Conservation (phyloP, 345 rosid genomes). For the Lepidium sativum region DNA sequence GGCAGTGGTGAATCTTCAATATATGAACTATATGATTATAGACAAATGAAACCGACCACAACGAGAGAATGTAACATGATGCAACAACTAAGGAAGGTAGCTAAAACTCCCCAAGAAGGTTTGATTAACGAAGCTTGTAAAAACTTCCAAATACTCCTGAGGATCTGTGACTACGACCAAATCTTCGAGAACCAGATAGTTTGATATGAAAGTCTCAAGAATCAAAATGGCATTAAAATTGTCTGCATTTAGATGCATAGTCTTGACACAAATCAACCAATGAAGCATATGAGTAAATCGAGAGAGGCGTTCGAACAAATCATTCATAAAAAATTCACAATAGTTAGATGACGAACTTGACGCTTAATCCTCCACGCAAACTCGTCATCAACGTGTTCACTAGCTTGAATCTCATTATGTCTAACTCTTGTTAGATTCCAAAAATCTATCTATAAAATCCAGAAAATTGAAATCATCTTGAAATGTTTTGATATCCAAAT, state of each 20-base stretch:
- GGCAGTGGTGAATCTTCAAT: too few species aligned
- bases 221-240: not conserved
- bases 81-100: not conserved
- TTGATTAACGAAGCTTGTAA: not conserved
- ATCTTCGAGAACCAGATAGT: not conserved
- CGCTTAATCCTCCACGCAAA: not conserved
- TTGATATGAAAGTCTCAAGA: not conserved
- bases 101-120: not conserved
- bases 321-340: not conserved
- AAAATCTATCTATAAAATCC: too few species aligned
- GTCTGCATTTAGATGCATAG: not conserved
- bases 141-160: not conserved
- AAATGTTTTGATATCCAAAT: too few species aligned
- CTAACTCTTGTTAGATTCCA: too few species aligned
- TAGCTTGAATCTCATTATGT: too few species aligned
- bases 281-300: not conserved
- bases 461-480: too few species aligned
- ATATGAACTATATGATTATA: not conserved
- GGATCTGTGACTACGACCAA: not conserved
- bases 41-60: not conserved
- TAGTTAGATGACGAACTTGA: not conserved
- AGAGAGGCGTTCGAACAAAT: not conserved
- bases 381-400: not conserved
- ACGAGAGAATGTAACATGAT: not conserved
- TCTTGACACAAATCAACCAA: not conserved